phyloP scores from a whole-genome alignment of 1,284 basidiomycete species.

The Pholiota adiposa region DNA sequence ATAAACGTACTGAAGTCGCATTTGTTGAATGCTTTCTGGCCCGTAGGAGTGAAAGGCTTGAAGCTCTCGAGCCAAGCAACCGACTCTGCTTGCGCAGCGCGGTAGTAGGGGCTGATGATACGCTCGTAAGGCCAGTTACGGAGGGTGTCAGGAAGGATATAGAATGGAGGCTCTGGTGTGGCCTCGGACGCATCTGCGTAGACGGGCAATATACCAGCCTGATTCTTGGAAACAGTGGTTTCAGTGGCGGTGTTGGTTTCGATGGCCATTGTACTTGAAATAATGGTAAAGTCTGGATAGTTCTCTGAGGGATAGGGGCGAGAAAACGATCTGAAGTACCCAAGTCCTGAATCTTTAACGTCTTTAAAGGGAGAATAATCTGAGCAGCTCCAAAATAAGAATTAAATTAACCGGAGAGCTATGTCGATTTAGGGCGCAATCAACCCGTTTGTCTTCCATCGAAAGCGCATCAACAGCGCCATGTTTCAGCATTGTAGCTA shows the following conservation, averaged over 20 bases:
- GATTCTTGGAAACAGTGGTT: neutral
- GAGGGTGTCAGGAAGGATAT: constrained; percentile 36
- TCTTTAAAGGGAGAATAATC: neutral
- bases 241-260: neutral
- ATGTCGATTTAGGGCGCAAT: neutral
- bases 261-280: neutral
- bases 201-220: neutral
- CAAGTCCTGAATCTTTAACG: neutral
- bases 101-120: constrained; percentile 33
- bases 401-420: neutral
- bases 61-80: constrained; percentile 33
- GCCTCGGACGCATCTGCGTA: neutral
- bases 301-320: neutral
- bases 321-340: neutral
- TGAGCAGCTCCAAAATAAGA: neutral
- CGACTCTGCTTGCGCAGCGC: constrained; percentile 17
- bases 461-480: neutral
- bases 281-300: neutral
- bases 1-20: constrained; percentile 33
- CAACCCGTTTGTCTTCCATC: neutral
- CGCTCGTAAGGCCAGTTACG: constrained; percentile 39
- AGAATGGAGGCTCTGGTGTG: neutral
- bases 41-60: constrained; percentile 29
- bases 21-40: constrained; percentile 35
- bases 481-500: neutral